Conservation (phyloP, 257 asterid genomes). For the Handroanthus guayacan region DNA sequence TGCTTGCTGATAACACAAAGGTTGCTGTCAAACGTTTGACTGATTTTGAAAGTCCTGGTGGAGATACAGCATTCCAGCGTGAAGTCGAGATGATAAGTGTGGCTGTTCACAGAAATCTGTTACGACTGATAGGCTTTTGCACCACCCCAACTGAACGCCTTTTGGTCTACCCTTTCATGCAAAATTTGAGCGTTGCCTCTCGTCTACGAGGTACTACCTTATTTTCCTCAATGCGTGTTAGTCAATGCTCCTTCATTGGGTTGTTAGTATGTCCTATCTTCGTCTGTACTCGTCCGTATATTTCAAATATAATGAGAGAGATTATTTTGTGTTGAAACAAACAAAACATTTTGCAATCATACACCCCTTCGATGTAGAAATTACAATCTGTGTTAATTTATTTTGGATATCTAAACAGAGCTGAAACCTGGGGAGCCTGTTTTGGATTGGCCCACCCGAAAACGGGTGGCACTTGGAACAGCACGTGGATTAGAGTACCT, state of each 20-base stretch:
- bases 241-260: background rate
- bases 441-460: slow-evolving; percentile 85
- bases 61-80: slow-evolving; percentile 92
- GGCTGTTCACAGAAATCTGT: slow-evolving; percentile 92
- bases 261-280: background rate
- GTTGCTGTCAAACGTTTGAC: slow-evolving; percentile 93
- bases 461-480: slow-evolving; percentile 87
- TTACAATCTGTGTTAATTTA: background rate
- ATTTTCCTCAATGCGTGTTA: background rate
- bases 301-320: background rate
- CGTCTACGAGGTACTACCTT: slow-evolving; percentile 79
- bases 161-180: slow-evolving; percentile 92
- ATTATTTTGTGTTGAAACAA: background rate
- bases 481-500: slow-evolving; percentile 96
- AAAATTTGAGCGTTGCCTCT: slow-evolving; percentile 92
- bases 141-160: slow-evolving; percentile 95
- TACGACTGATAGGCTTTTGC: slow-evolving; percentile 88
- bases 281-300: background rate
- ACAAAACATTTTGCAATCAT: background rate
- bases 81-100: slow-evolving; percentile 99
- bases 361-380: background rate
- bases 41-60: slow-evolving; percentile 93
- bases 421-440: slow-evolving; percentile 84
- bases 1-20: slow-evolving; percentile 74
- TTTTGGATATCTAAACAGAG: slow-evolving; percentile 56